Base-by-base conservation (phyloP, 345 rosid species). In the Syzygium oleosum region DNA sequence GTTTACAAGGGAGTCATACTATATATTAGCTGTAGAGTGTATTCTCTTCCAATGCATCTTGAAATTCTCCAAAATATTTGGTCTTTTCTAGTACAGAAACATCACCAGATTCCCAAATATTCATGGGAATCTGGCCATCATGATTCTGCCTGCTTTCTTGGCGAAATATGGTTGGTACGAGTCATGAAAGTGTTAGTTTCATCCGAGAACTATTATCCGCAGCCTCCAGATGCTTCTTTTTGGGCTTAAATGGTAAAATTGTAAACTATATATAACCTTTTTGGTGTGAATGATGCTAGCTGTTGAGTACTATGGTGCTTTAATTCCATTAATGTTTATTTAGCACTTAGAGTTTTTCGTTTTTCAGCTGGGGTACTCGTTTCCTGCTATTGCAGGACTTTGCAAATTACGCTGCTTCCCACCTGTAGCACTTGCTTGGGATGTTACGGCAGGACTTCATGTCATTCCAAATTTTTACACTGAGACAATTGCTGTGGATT, bases 371-470 rank as follows among this genome's bases (percentile, higher is more conserved):
- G 86, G 63, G 14, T 31, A 84, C 17, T 55, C 11, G 17, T 84
- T 88, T 85, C 73, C 51, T 84, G 78, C n/a, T 83, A 88, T 84
- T 94, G 84, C 94, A 98, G 99, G 93, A 89, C 97, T 98, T 91
- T 98, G 99, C 94, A 98, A 94, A 91, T 87, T 96, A 91, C 98
- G 99, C 68, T 98, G 99, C 90, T 98, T 98, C 91, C 99, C 99
- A 88, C 99, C 99, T 58, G 95, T 94, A 54, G 99, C 96, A 79
- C 95, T 98, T 92, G 99, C 96, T 88, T 98, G 99, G 99, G 99
- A 96, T 92, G 90, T 95, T 63, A 93, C 92, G 52, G 93, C 98
- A 84, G 99, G 99, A 84, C 93, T 96, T 85, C 94, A 98, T 80
- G 87, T 96, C 68, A 92, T 95, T 91, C 98, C 98, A 84, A 96